Percentiles rank a stretch among this genome's conserved stretches.
Conservation (phyloP, 257 asterid genomes). For the Rauvolfia tetraphylla region DNA sequence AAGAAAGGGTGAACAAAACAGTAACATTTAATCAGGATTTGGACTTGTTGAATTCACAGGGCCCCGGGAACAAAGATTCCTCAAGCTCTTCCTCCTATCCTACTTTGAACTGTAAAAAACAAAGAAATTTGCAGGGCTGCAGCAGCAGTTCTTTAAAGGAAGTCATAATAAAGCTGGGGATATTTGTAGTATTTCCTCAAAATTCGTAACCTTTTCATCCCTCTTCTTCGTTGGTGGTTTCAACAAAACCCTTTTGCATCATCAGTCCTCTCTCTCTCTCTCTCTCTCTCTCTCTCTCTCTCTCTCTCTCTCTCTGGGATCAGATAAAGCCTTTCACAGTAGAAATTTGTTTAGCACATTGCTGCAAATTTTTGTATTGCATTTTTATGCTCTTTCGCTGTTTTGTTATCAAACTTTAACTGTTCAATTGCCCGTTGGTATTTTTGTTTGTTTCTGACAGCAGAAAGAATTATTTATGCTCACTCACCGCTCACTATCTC, state of each 20-base stretch:
- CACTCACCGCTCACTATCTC: constrained; percentile 24
- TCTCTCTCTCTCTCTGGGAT: neutral
- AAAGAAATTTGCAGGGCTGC: neutral
- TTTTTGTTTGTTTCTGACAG: constrained; percentile 15
- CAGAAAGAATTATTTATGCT: constrained; percentile 22
- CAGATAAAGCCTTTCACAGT: constrained; percentile 15
- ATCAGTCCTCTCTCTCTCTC: neutral
- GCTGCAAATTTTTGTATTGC: neutral
- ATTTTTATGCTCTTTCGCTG: constrained; percentile 5
- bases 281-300: neutral
- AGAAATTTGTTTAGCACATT: constrained; percentile 13
- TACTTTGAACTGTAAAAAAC: neutral
- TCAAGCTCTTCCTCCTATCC: neutral
- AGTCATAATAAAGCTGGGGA: neutral
- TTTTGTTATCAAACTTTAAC: constrained; percentile 7
- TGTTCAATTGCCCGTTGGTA: constrained; percentile 7
- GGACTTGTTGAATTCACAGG: neutral
- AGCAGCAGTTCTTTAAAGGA: neutral
- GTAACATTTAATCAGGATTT: too few relatives aligned
- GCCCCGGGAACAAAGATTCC: constrained; percentile 1
- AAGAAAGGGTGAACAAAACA: too few relatives aligned
- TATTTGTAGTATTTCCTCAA: constrained; percentile 6
- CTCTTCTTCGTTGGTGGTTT: neutral
- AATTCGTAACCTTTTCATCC: constrained; percentile 8
- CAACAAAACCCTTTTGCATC: neutral